Evolutionary conservation across 148 eudicot species (phyloP), one percentile per base, ranked within the genome.

Genomic region (Rhododendron henanense): DNA sequence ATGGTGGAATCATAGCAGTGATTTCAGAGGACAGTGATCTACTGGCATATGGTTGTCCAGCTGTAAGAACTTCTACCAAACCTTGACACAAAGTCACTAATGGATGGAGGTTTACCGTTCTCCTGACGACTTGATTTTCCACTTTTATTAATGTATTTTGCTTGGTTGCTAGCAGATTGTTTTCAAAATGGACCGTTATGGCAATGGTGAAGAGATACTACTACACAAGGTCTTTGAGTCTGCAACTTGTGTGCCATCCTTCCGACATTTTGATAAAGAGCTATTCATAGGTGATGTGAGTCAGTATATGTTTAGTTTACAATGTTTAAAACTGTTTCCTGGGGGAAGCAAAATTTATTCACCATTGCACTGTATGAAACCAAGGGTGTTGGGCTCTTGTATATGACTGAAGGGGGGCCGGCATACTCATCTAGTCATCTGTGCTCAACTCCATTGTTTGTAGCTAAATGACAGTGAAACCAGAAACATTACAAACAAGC

Each of bases 11-110:
- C 31, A 90, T 63, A 41, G 95, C 96, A 37, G 94, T 95, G 48
- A 93, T 95, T 57, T 91, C 95, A 55, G 98, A 95, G 89, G 98
- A 95, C 39, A 94, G 98, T 87, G 98, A 95, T 76, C 91, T 95
- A 45, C 87, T 95, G 53, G 94, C 96, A 57, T 95, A 94, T 88
- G 94, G 96, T 78, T 95, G 98, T 87, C 94, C 92, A 83, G 89
- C 95, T 87, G 98, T 95, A 94, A 94, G 94, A 90, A 86, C 76
- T 84, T 86, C 19, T 31, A 53, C 51, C 41, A 83, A 69, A 78
- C 79, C 78, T 81, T 74, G 41, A 4, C 41, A 8, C 7, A 6
- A 55, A 13, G 76, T 4, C 76, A 31, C 41, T 23, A 28, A 76
- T 9, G 69, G 44, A 76, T 82, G 67, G 73, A 85, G 75, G 73